Evolutionary conservation across 2,329 filamentous ascomycete species (phyloP).

Genomic region (Canariomyces notabilis): DNA sequence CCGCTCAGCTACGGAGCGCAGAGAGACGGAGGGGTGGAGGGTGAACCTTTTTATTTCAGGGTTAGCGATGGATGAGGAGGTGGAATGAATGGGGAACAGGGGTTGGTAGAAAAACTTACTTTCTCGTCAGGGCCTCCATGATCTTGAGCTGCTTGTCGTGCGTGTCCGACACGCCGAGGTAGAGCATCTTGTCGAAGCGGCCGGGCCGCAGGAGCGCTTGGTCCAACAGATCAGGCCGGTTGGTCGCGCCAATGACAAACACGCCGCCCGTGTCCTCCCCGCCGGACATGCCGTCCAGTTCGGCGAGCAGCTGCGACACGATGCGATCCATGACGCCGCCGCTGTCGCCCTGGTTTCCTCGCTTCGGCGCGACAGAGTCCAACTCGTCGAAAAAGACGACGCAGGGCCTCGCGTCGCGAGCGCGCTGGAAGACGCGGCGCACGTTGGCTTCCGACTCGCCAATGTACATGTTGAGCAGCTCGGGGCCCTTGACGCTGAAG

Average conservation of each 20-base stretch:
- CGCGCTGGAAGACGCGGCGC: conserved; percentile 79
- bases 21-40: conserved; percentile 71
- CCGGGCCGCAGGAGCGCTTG: conserved; percentile 84
- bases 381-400: conserved; percentile 93
- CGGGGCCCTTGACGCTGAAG: conserved; percentile 88
- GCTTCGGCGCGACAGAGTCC: conserved; percentile 90
- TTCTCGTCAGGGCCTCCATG: conserved; percentile 86
- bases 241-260: conserved; percentile 95
- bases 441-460: conserved; percentile 92
- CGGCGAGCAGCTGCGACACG: conserved; percentile 87
- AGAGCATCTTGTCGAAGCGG: conserved; percentile 97
- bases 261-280: conserved; percentile 78
- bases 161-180: conserved; percentile 91
- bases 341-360: conserved; percentile 94
- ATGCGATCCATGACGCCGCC: conserved; percentile 98
- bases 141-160: conserved; percentile 96
- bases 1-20: conserved; percentile 65
- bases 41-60: conserved; percentile 63
- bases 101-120: conserved; percentile 53
- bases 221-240: conserved; percentile 87
- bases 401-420: conserved; percentile 78
- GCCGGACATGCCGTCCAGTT: conserved; percentile 96
- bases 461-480: conserved; percentile 93
- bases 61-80: conserved; percentile 2
- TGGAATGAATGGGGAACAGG: not conserved